phyloP scores from a whole-genome alignment of 116 monocot species.

The Posidonia oceanica region DNA sequence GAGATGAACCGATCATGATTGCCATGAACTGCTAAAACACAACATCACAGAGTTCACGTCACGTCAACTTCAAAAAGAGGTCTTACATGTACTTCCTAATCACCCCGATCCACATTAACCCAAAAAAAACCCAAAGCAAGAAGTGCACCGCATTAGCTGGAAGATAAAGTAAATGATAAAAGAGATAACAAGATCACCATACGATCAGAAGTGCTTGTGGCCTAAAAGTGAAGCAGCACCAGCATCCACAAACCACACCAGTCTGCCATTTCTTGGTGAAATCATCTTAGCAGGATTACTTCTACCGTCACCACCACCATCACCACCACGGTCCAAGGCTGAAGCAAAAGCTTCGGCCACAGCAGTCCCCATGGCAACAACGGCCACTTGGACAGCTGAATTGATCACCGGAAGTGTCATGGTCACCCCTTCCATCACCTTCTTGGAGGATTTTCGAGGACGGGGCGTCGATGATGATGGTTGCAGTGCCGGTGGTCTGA shows the following conservation, averaged over 20 bases:
- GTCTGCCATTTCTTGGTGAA: conserved; percentile 7
- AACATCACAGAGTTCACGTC: too few relatives aligned
- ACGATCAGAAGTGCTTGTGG: too few relatives aligned
- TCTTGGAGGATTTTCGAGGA: neutral
- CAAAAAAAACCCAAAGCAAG: too few relatives aligned
- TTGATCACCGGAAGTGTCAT: conserved; percentile 59
- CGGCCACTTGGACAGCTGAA: conserved; percentile 31
- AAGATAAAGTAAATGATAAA: too few relatives aligned
- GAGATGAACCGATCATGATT: too few relatives aligned
- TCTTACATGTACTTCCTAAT: too few relatives aligned
- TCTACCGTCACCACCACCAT: conserved; percentile 1
- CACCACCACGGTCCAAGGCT: conserved; percentile 1
- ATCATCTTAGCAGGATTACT: neutral
- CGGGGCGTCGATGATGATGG: neutral
- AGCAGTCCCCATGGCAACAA: conserved; percentile 29
- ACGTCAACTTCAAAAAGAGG: too few relatives aligned
- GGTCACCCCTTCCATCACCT: conserved; percentile 28
- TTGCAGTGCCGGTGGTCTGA: neutral
- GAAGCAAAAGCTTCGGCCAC: conserved; percentile 13
- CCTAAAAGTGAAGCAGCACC: conserved; percentile 4
- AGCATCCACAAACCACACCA: conserved; percentile 17
- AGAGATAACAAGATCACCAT: too few relatives aligned
- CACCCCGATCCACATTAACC: too few relatives aligned
- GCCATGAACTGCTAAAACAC: too few relatives aligned
- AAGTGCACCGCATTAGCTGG: too few relatives aligned